Percentiles rank a stretch among this genome's conserved stretches.
These are phyloP conservation scores for Kodamaea arcana DNA, from an alignment of 1,139 yeast species.

Conservation along the genomic window DNA sequence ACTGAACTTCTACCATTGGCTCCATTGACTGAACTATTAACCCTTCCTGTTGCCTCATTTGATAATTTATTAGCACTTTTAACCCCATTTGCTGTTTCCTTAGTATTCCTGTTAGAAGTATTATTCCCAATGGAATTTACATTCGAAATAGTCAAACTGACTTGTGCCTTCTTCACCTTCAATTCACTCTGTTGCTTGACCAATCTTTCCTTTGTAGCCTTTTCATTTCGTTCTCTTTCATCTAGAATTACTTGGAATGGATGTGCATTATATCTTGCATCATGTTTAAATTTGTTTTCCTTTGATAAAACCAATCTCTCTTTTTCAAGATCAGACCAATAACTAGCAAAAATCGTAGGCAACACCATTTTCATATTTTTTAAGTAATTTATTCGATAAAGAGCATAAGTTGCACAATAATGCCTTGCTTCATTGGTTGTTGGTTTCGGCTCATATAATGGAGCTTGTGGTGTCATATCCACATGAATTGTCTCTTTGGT, in stretches of 20 bases:
- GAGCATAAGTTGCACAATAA: conserved; percentile 81
- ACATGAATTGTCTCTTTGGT: conserved; percentile 63
- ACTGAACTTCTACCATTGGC: not conserved
- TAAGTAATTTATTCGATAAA: conserved; percentile 73
- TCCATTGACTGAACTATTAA: too few relatives aligned
- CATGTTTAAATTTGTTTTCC: conserved; percentile 46
- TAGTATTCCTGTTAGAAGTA: not conserved
- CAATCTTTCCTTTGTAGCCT: conserved; percentile 42
- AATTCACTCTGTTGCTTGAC: conserved; percentile 32
- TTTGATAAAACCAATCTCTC: conserved; percentile 46
- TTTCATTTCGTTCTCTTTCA: conserved; percentile 40
- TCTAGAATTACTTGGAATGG: conserved; percentile 68
- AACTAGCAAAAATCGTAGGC: conserved; percentile 73
- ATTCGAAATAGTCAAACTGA: conserved; percentile 23
- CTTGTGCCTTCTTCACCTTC: conserved; percentile 41
- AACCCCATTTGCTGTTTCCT: not conserved
- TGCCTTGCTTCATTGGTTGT: conserved; percentile 90
- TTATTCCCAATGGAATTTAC: not conserved
- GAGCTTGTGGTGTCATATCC: conserved; percentile 57
- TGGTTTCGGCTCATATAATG: conserved; percentile 55
- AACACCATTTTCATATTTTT: conserved; percentile 84
- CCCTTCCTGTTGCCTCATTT: not conserved
- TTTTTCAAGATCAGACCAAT: conserved; percentile 72
- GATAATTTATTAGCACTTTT: not conserved
- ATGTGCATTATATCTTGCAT: conserved; percentile 54